Conservation (phyloP, 441 rosid species). For the Adansonia madagascariensis region DNA sequence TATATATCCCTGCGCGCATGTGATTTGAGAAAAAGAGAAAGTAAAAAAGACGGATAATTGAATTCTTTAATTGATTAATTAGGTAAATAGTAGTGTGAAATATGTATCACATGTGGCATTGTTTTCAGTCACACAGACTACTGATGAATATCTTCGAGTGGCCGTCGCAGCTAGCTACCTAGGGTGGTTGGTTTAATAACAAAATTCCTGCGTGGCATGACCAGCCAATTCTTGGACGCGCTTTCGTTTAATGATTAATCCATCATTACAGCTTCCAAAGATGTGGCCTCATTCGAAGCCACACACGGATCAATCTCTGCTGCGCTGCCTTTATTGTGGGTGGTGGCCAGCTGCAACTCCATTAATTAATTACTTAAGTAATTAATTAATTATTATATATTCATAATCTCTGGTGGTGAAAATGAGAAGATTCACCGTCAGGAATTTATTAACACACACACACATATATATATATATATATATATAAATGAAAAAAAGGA, state of each 20-base stretch:
- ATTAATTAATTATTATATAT: too few relatives aligned
- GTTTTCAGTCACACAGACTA: background rate
- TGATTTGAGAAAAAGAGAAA: background rate
- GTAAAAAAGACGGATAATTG: background rate
- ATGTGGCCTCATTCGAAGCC: too few relatives aligned
- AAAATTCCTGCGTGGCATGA: background rate
- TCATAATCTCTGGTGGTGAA: background rate
- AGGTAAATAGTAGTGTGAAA: background rate
- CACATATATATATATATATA: too few relatives aligned
- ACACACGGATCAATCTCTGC: background rate
- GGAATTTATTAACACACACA: too few relatives aligned
- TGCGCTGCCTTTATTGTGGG: background rate
- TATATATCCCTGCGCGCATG: too few relatives aligned
- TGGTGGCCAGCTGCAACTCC: background rate
- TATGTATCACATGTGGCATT: background rate
- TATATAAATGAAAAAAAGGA: too few relatives aligned
- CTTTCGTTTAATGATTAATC: too few relatives aligned
- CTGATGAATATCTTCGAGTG: background rate
- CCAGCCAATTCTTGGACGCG: too few relatives aligned
- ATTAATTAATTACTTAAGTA: too few relatives aligned
- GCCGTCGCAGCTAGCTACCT: background rate
- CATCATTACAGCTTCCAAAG: too few relatives aligned
- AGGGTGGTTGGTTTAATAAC: background rate
- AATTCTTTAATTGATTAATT: background rate
- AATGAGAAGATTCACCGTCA: too few relatives aligned